Base-by-base conservation (phyloP, 2,329 filamentous ascomycete species). In the Clonostachys chloroleuca region DNA sequence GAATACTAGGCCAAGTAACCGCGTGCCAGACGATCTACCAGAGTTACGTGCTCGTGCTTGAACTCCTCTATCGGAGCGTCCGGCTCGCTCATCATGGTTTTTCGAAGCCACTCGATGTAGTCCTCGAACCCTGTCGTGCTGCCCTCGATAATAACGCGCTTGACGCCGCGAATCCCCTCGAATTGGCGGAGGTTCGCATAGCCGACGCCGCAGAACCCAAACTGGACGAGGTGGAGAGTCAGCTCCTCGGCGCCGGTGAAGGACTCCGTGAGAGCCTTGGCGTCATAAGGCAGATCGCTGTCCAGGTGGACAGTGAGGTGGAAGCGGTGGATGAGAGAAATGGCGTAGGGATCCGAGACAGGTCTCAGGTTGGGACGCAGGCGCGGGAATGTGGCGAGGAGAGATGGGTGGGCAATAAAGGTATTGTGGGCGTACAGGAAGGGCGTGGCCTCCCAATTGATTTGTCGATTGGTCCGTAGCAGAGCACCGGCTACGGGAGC, bases 381-480 rank as follows among this genome's bases (percentile, higher is more conserved):
- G n/a, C 65, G 64, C 8, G 72, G 72, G 49, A 69, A 68, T 4
- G 59, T 52, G 6, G 69, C 61, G 9, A 75, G 68, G 16, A 71
- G 58, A 5, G 59, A 58, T 2, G 62, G 60, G 57, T 74, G 69
- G 12, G 69, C 67, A 47, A 67, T 52, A 58, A 75, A 76, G 39
- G 62, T 68, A 62, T 75, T 75, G 49, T 50, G 50, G 18, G 55
- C 49, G 59, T 75, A 75, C 40, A 76, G 68, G 17, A 74, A 48
- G 5, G 65, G 60, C 1, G 59, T 56, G 39, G 66, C 65, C 50
- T 76, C 73, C 49, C 48, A 49, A 62, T 75, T 59, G 46, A 66
- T 66, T 47, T 70, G 71, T 49, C 57, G 63, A 62, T 59, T 69
- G 46, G 62, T 54, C 52, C 58, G 61, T 41, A 76, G 67, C 54